Conservation (phyloP, 2,329 filamentous ascomycete genomes). For the Fusarium multiceps region DNA sequence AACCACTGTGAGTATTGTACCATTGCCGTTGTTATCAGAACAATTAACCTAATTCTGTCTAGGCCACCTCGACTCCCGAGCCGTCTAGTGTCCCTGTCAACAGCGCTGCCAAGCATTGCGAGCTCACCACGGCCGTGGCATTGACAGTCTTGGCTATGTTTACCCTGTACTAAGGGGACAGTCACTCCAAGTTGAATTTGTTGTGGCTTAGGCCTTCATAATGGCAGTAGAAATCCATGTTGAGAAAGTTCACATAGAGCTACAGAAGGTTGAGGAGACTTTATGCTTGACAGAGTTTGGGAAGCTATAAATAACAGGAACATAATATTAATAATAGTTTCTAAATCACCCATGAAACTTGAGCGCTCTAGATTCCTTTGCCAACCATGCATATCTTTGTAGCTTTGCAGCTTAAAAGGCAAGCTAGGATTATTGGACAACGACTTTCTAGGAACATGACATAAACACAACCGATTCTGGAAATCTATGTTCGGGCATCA, state of each 20-base stretch:
- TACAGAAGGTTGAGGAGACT: not conserved
- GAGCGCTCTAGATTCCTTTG: too few species aligned
- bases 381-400: too few species aligned
- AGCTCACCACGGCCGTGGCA: slow-evolving; percentile 8
- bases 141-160: not conserved
- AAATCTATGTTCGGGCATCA: not conserved
- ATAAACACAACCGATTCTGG: not conserved
- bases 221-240: not conserved
- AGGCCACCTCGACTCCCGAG: slow-evolving; percentile 13
- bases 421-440: too few species aligned
- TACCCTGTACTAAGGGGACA: slow-evolving; percentile 10
- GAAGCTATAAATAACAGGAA: not conserved
- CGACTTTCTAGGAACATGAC: too few species aligned
- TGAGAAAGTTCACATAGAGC: not conserved
- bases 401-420: too few species aligned
- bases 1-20: slow-evolving; percentile 12
- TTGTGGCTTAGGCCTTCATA: not conserved
- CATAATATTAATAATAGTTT: not conserved
- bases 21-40: not conserved
- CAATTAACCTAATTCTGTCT: not conserved
- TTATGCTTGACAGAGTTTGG: not conserved
- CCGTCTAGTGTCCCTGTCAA: slow-evolving; percentile 19
- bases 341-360: not conserved
- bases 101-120: slow-evolving; percentile 20
- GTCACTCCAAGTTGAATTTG: not conserved